Conservation (phyloP, 345 rosid genomes). For the Populus pruinosa region DNA sequence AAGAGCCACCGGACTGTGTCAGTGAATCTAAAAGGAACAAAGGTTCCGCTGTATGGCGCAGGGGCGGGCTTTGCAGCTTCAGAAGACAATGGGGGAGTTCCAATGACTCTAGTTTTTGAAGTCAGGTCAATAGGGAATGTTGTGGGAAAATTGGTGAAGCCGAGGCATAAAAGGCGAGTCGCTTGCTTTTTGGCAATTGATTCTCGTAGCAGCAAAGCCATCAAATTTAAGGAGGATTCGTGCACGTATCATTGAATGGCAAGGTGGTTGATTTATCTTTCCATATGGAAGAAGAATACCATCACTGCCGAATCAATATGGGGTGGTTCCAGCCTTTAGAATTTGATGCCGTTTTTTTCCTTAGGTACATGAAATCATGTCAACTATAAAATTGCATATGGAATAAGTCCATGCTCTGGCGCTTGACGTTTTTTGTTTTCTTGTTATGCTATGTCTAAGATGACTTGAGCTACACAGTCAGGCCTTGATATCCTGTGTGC, state of each 20-base stretch:
- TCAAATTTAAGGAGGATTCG: background rate
- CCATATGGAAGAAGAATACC: background rate
- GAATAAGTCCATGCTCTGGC: no score
- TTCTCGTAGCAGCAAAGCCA: background rate
- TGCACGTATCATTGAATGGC: constrained; percentile 1
- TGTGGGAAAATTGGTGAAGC: constrained; percentile 24
- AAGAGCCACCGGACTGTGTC: constrained; percentile 14
- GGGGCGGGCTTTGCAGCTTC: constrained; percentile 8
- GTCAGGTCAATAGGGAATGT: constrained; percentile 16
- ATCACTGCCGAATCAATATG: background rate
- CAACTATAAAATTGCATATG: no score
- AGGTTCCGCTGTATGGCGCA: constrained; percentile 20
- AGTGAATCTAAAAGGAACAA: constrained; percentile 13
- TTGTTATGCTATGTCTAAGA: no score
- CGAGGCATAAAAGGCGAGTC: constrained; percentile 7
- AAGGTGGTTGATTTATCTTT: background rate
- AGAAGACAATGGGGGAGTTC: background rate
- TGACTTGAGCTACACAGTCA: no score
- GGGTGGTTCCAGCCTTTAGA: no score
- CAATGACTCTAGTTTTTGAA: constrained; percentile 9
- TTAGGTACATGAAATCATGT: no score
- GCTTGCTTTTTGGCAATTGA: constrained; percentile 12
- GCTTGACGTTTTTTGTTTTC: no score
- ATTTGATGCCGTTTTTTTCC: no score
- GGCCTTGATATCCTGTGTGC: no score